phyloP scores from a whole-genome alignment of 2,329 filamentous ascomycete genomes.

The Chrysoporthe deuterocubensis region DNA sequence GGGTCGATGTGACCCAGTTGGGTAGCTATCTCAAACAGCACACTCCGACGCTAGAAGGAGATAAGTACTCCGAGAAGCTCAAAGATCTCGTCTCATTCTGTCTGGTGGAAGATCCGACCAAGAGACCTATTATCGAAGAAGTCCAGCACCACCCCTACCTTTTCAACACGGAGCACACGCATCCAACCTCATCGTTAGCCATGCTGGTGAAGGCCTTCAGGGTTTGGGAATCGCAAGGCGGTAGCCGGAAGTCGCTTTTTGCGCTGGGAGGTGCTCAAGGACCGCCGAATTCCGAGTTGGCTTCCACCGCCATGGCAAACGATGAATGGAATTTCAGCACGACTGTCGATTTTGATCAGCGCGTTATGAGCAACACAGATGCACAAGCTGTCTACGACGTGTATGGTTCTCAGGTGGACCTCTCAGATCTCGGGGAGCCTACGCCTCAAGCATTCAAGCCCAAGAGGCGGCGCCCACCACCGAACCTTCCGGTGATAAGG shows the following conservation, averaged over 20 bases:
- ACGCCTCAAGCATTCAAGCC: conserved; percentile 43
- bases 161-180: conserved; percentile 61
- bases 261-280: conserved; percentile 62
- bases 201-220: conserved; percentile 74
- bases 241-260: conserved; percentile 69
- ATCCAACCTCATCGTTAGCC: conserved; percentile 67
- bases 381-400: conserved; percentile 62
- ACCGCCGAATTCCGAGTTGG: conserved; percentile 47
- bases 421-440: conserved; percentile 43
- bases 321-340: conserved; percentile 73
- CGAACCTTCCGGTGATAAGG: conserved; percentile 61
- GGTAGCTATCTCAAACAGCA: conserved; percentile 63
- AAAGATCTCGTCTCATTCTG: conserved; percentile 75
- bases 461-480: conserved; percentile 60
- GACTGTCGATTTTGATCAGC: conserved; percentile 65
- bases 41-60: conserved; percentile 71
- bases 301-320: conserved; percentile 50
- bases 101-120: conserved; percentile 68
- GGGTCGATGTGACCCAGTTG: conserved; percentile 55
- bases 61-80: conserved; percentile 70
- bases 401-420: conserved; percentile 60
- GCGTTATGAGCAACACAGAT: conserved; percentile 56
- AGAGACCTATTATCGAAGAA: conserved; percentile 70
- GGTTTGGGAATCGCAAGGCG: conserved; percentile 75
- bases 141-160: conserved; percentile 74